Evolutionary conservation across 805 yeast genomes (phyloP).

Genomic region (Metschnikowia sp.): DNA sequence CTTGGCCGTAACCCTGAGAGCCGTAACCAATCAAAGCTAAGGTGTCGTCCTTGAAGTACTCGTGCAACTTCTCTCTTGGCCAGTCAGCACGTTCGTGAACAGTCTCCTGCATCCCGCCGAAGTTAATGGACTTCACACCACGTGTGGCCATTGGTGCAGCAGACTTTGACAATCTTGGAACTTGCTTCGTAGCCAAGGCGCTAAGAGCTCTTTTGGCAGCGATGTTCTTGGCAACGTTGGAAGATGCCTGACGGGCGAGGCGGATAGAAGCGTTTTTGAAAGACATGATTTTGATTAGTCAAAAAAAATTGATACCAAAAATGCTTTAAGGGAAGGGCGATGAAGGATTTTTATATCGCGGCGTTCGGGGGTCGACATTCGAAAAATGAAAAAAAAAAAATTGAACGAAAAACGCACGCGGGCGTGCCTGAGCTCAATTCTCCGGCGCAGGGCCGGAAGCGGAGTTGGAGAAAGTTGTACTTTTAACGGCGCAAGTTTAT

Average conservation of each 20-base stretch:
- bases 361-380: slow-evolving; percentile 2
- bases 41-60: slow-evolving; percentile 97
- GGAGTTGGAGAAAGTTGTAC: background rate
- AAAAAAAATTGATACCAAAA: background rate
- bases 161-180: slow-evolving; percentile 28
- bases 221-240: slow-evolving; percentile 41
- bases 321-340: background rate
- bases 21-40: slow-evolving; percentile 98
- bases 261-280: slow-evolving; percentile 43
- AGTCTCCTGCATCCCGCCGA: slow-evolving; percentile 90
- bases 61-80: slow-evolving; percentile 95
- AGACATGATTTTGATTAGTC: slow-evolving; percentile 27
- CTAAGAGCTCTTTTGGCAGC: slow-evolving; percentile 68
- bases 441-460: slow-evolving; percentile 19
- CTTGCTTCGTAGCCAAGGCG: slow-evolving; percentile 48
- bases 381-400: slow-evolving; percentile 6
- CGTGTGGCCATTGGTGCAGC: slow-evolving; percentile 59
- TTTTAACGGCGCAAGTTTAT: too few relatives aligned
- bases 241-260: slow-evolving; percentile 45
- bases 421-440: background rate
- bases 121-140: slow-evolving; percentile 95
- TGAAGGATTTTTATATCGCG: slow-evolving; percentile 8
- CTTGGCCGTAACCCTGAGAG: slow-evolving; percentile 99
- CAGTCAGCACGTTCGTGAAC: slow-evolving; percentile 99
- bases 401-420: slow-evolving; percentile 1